Evolutionary conservation across 2,329 filamentous ascomycete species (phyloP).

Genomic region (Fusarium sp.): DNA sequence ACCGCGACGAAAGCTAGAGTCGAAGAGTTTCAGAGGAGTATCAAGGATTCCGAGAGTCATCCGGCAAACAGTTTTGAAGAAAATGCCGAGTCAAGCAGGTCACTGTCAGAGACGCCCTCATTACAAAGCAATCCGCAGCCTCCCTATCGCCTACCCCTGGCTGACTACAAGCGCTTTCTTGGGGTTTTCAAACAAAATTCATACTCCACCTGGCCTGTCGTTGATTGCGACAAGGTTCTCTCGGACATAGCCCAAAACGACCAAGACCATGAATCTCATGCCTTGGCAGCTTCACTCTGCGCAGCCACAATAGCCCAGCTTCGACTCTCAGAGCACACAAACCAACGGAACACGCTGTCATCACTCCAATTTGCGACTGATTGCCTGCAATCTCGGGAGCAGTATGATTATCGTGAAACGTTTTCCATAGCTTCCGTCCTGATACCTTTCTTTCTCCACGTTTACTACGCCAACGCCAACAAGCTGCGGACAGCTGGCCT

Average conservation of each 20-base stretch:
- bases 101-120: not conserved
- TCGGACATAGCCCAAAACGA: slow-evolving; percentile 17
- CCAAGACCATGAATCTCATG: slow-evolving; percentile 37
- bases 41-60: slow-evolving; percentile 7
- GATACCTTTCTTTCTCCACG: slow-evolving; percentile 45
- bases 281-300: slow-evolving; percentile 42
- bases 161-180: slow-evolving; percentile 38
- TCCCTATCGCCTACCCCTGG: slow-evolving; percentile 25
- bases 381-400: slow-evolving; percentile 30
- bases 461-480: slow-evolving; percentile 46
- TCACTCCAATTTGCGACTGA: slow-evolving; percentile 34
- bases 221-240: slow-evolving; percentile 35
- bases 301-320: slow-evolving; percentile 45
- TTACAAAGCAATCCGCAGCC: slow-evolving; percentile 3
- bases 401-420: slow-evolving; percentile 42
- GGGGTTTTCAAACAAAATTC: slow-evolving; percentile 33
- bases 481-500: slow-evolving; percentile 43
- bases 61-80: not conserved
- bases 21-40: slow-evolving; percentile 28
- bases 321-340: slow-evolving; percentile 39
- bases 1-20: slow-evolving; percentile 27
- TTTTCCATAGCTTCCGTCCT: slow-evolving; percentile 33
- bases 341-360: slow-evolving; percentile 17
- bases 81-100: not conserved
- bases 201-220: slow-evolving; percentile 42